These are phyloP conservation scores for Phytophthora agathidicida DNA, from an alignment of 352 stramenopile genomes.

Conservation along the genomic window DNA sequence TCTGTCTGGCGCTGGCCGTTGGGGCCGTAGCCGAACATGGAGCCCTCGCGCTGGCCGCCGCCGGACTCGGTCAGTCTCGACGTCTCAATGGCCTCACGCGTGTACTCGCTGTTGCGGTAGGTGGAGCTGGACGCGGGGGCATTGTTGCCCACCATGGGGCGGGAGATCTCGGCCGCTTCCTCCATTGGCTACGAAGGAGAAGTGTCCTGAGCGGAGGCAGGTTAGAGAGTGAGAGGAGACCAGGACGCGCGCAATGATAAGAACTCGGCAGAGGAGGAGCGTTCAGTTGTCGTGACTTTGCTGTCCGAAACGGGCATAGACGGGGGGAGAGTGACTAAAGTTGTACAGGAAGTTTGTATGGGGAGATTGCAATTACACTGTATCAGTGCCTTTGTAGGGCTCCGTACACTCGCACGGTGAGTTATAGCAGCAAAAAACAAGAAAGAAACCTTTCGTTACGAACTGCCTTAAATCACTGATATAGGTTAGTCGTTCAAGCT, in stretches of 20 bases:
- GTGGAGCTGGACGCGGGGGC: constrained; percentile 32
- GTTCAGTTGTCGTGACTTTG: constrained; percentile 3
- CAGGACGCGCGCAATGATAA: constrained; percentile 6
- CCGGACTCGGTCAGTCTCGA: constrained; percentile 44
- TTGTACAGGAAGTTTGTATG: too few relatives aligned
- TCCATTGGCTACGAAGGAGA: constrained; percentile 3
- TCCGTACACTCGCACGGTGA: too few relatives aligned
- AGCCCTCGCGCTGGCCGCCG: constrained; percentile 23
- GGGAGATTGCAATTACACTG: too few relatives aligned
- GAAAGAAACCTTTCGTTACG: too few relatives aligned
- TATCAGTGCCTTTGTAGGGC: too few relatives aligned
- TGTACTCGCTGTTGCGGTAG: constrained; percentile 59
- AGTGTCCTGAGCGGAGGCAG: too few relatives aligned
- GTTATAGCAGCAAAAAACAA: too few relatives aligned
- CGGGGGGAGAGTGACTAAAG: too few relatives aligned
- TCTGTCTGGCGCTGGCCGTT: constrained; percentile 51
- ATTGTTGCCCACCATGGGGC: constrained; percentile 27
- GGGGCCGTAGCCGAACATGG: constrained; percentile 29
- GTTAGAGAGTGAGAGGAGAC: constrained; percentile 17
- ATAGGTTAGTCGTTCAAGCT: too few relatives aligned
- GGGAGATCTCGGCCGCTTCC: constrained; percentile 38
- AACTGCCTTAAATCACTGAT: too few relatives aligned
- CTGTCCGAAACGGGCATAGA: constrained; percentile 13
- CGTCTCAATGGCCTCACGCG: constrained; percentile 24
- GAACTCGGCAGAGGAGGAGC: constrained; percentile 19